phyloP scores from a whole-genome alignment of 441 rosid species.

The Mallotus repandus region DNA sequence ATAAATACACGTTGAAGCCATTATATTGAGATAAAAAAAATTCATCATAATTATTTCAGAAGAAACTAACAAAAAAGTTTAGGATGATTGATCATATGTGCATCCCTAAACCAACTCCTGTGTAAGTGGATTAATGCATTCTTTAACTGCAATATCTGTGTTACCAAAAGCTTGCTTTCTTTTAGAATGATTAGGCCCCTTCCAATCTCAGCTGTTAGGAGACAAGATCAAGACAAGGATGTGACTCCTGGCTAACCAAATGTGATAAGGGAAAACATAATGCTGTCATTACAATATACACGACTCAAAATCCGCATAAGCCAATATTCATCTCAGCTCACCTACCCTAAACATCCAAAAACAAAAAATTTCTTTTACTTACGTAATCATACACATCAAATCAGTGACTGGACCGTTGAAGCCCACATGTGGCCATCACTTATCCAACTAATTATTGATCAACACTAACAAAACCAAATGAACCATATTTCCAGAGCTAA shows the following conservation, averaged over 20 bases:
- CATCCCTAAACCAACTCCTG: too few species aligned
- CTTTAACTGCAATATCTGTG: too few species aligned
- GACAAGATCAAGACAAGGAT: constrained; percentile 4
- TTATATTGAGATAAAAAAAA: too few species aligned
- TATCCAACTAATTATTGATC: not conserved
- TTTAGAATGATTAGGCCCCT: not conserved
- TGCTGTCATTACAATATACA: not conserved
- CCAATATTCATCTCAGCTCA: too few species aligned
- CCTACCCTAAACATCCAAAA: not conserved
- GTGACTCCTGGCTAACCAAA: not conserved
- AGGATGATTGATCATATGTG: too few species aligned
- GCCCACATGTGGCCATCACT: not conserved
- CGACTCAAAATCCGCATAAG: not conserved
- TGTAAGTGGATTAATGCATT: not conserved
- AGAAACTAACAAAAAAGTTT: too few species aligned
- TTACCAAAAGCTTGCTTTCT: not conserved
- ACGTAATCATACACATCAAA: not conserved
- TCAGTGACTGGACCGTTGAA: not conserved
- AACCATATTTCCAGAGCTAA: not conserved
- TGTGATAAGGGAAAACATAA: not conserved
- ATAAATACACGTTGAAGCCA: too few species aligned
- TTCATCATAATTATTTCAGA: too few species aligned
- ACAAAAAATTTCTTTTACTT: not conserved
- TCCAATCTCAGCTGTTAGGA: not conserved
- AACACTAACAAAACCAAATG: not conserved